Percentiles rank a stretch among this genome's conserved stretches.
phyloP scores from a whole-genome alignment of 306 rosid genomes.

The Trifolium dubium region DNA sequence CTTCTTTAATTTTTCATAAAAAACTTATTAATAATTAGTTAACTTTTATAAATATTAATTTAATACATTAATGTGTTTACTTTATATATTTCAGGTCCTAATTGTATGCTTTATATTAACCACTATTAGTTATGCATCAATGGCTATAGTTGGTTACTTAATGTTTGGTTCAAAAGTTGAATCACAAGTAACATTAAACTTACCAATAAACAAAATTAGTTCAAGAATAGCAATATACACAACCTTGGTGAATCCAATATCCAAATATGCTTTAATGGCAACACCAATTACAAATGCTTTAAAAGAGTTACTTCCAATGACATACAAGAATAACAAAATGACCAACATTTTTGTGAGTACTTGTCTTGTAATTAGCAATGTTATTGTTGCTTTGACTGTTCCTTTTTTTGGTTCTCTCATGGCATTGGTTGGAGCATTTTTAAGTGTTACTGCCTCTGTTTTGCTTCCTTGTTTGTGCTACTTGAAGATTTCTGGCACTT shows the following conservation, averaged over 20 bases:
- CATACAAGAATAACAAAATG: constrained; percentile 42
- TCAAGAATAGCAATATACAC: constrained; percentile 72
- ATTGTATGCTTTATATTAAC: constrained; percentile 61
- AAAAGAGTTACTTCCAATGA: constrained; percentile 50
- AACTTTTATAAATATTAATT: background rate
- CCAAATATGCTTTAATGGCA: constrained; percentile 77
- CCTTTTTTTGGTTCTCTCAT: constrained; percentile 65
- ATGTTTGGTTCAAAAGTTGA: constrained; percentile 65
- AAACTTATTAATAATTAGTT: no score
- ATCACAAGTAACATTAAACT: constrained; percentile 72
- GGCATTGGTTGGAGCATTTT: constrained; percentile 71
- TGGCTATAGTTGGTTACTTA: constrained; percentile 74
- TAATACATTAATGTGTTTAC: background rate
- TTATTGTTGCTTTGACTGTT: constrained; percentile 49
- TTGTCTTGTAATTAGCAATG: constrained; percentile 53
- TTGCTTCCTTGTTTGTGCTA: constrained; percentile 69
- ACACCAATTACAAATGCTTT: constrained; percentile 64
- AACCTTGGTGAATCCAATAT: constrained; percentile 67
- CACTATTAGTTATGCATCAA: constrained; percentile 62
- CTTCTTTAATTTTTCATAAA: no score
- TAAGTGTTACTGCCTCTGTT: constrained; percentile 65
- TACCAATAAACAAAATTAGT: constrained; percentile 62
- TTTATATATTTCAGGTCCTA: constrained; percentile 57
- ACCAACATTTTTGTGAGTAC: constrained; percentile 45
- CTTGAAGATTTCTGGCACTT: constrained; percentile 68